Evolutionary conservation across 192 early-diverging fungal genomes (phyloP).

Genomic region (Diversispora eburnea): DNA sequence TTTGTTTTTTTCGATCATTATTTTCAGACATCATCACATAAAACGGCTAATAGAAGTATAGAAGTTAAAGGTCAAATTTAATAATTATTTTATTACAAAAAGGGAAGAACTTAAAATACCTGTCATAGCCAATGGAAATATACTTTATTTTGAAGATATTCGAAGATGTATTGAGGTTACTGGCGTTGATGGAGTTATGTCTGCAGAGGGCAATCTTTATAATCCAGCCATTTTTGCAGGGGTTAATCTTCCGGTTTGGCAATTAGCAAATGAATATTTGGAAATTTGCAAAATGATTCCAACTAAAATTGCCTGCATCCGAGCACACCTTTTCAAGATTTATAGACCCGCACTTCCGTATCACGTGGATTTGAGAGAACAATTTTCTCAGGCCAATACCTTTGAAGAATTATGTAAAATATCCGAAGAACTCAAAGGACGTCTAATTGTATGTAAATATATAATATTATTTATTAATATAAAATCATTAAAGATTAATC

Average conservation of each 20-base stretch:
- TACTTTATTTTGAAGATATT: constrained; percentile 88
- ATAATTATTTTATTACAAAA: background rate
- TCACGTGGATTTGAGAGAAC: constrained; percentile 75
- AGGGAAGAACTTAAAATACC: constrained; percentile 57
- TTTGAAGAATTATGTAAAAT: constrained; percentile 58
- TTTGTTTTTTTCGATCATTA: too few relatives aligned
- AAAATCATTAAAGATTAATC: background rate
- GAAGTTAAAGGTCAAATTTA: background rate
- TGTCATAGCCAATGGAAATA: constrained; percentile 98
- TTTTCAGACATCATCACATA: too few relatives aligned
- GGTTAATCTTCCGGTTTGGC: constrained; percentile 63
- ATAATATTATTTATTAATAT: background rate
- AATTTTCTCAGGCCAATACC: constrained; percentile 53
- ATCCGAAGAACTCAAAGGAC: constrained; percentile 47
- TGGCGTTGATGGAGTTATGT: constrained; percentile 92
- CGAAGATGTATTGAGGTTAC: constrained; percentile 79
- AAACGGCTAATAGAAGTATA: too few relatives aligned
- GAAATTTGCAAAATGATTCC: constrained; percentile 69
- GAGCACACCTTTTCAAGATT: constrained; percentile 92
- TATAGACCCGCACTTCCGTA: constrained; percentile 70
- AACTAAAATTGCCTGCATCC: constrained; percentile 66
- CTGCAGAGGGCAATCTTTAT: constrained; percentile 79
- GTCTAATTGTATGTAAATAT: constrained; percentile 33
- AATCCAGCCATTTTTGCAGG: constrained; percentile 85
- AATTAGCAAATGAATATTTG: constrained; percentile 85